A percentile compares a stretch with the other conserved stretches of the same genome.
These are phyloP conservation scores for Lolium perenne DNA, from an alignment of 176 grass and related monocot species.

Conservation along the genomic window DNA sequence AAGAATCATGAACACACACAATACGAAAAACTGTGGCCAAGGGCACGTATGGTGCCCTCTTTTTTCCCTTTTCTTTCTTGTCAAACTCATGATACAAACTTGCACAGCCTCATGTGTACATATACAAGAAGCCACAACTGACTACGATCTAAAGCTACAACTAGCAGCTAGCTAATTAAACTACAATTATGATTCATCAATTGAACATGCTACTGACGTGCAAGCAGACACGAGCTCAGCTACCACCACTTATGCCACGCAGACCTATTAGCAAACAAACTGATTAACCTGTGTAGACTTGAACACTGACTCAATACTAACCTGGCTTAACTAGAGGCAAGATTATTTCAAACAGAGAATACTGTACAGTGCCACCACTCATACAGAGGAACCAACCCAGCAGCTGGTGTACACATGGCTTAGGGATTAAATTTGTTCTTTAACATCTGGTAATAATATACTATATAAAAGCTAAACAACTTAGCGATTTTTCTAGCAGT, in stretches of 20 bases:
- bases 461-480: too few species aligned
- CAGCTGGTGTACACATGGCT: conserved; percentile 8
- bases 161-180: neutral
- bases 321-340: neutral
- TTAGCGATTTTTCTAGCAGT: too few species aligned
- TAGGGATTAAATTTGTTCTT: neutral
- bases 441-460: neutral
- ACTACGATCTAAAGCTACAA: neutral
- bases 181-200: neutral
- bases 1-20: neutral
- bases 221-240: neutral
- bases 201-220: neutral
- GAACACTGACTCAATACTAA: conserved; percentile 4
- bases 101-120: neutral
- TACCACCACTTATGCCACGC: neutral
- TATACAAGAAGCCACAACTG: neutral
- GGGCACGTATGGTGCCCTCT: neutral
- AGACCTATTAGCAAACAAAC: neutral
- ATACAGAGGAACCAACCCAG: neutral
- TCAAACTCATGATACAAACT: neutral
- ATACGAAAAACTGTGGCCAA: neutral
- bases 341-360: neutral
- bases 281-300: neutral
- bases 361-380: neutral
- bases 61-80: neutral